These are phyloP conservation scores for Francoa sonchifolia DNA, from an alignment of 441 rosid species.

Conservation along the genomic window DNA sequence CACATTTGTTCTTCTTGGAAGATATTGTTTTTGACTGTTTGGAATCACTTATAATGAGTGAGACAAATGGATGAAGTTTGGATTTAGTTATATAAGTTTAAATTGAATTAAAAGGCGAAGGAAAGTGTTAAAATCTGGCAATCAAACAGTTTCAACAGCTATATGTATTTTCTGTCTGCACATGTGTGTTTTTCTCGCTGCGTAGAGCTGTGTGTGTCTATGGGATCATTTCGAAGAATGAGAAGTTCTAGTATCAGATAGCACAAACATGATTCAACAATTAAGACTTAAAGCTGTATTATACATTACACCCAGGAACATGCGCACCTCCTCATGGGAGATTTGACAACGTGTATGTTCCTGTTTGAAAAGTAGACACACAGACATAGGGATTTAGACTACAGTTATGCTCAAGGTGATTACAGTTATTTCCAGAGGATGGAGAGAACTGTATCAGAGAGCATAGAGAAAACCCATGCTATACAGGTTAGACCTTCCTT, in stretches of 20 bases:
- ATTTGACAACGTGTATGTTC: constrained; percentile 17
- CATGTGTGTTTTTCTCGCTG: no score
- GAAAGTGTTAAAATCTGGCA: no score
- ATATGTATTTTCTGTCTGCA: no score
- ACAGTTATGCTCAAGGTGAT: constrained; percentile 24
- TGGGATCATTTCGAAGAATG: background rate
- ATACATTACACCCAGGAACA: constrained; percentile 25
- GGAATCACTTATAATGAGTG: no score
- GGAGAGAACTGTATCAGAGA: constrained; percentile 16
- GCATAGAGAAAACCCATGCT: constrained; percentile 25
- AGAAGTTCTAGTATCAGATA: background rate
- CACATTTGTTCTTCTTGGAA: no score
- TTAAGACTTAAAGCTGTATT: constrained; percentile 20
- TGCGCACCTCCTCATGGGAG: constrained; percentile 20
- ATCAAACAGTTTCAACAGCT: no score
- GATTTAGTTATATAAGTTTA: no score
- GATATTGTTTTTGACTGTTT: no score
- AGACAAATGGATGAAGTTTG: no score
- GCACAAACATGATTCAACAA: constrained; percentile 6
- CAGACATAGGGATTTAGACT: constrained; percentile 19
- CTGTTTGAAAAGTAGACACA: constrained; percentile 32
- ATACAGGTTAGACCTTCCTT: constrained; percentile 32
- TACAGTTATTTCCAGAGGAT: constrained; percentile 20
- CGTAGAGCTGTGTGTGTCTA: no score
- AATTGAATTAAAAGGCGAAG: no score